Conservation (phyloP, 2,329 filamentous ascomycete species). For the Akanthomyces uredinophilus region DNA sequence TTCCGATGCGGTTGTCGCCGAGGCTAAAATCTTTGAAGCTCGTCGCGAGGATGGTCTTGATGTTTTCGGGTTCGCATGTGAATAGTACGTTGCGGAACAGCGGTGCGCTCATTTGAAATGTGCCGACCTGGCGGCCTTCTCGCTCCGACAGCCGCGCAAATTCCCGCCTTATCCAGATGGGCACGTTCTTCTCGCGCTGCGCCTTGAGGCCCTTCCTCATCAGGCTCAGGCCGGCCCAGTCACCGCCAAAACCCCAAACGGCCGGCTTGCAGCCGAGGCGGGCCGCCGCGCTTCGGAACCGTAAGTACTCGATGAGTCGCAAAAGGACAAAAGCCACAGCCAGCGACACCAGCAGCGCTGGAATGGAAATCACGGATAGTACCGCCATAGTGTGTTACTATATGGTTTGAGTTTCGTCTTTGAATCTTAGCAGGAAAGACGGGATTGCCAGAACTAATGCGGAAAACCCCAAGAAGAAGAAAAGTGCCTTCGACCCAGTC, state of each 20-base stretch:
- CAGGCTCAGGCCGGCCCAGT: conserved; percentile 18
- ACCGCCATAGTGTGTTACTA: not conserved
- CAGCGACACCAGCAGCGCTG: conserved; percentile 8
- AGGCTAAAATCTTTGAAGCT: conserved; percentile 25
- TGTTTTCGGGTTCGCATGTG: conserved; percentile 24
- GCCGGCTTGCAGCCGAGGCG: conserved; percentile 19
- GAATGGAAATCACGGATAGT: conserved; percentile 4
- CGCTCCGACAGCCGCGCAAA: conserved; percentile 6
- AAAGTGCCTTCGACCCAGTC: not conserved
- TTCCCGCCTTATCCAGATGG: conserved; percentile 10
- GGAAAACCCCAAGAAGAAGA: too few relatives aligned
- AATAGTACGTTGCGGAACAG: conserved; percentile 20
- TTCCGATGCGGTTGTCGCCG: conserved; percentile 21
- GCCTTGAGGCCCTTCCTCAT: conserved; percentile 16
- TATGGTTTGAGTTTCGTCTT: too few relatives aligned
- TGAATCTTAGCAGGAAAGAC: not conserved
- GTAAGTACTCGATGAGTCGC: not conserved
- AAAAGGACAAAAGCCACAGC: not conserved
- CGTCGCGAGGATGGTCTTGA: conserved; percentile 25
- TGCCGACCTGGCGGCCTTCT: conserved; percentile 19
- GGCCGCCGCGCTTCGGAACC: not conserved
- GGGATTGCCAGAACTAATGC: not conserved
- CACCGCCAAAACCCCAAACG: conserved; percentile 9
- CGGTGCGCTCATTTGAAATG: conserved; percentile 16
- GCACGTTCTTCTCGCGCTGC: conserved; percentile 17